These are phyloP conservation scores for Ceriops zippeliana DNA, from an alignment of 345 rosid species.

Conservation along the genomic window DNA sequence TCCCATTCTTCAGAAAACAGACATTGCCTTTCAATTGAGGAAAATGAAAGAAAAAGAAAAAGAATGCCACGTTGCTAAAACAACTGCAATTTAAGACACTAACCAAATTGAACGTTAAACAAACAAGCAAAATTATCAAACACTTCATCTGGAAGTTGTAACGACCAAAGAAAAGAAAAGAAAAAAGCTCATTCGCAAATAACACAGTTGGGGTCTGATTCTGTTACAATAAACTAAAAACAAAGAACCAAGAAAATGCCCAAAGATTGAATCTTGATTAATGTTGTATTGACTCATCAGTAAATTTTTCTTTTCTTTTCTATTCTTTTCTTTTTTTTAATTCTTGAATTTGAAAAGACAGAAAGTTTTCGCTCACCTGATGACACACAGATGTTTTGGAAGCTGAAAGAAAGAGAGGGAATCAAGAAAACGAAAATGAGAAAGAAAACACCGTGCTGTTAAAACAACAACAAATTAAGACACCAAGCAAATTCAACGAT, in stretches of 20 bases:
- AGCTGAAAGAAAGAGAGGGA: too few relatives aligned
- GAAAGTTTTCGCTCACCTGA: too few relatives aligned
- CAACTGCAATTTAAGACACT: background rate
- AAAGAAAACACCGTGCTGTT: background rate
- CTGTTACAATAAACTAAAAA: background rate
- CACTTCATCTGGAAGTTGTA: background rate
- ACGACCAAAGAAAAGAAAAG: background rate
- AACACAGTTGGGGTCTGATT: background rate
- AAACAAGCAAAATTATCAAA: background rate
- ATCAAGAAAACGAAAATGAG: background rate
- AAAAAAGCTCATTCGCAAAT: background rate
- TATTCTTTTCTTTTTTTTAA: too few relatives aligned
- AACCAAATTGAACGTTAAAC: background rate
- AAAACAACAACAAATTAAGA: background rate
- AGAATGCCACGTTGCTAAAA: background rate
- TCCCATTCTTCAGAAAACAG: slow-evolving; percentile 35
- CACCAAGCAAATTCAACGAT: background rate
- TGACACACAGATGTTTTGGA: too few relatives aligned
- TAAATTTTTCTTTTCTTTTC: too few relatives aligned
- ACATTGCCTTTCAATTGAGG: background rate
- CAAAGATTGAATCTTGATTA: background rate
- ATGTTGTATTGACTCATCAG: too few relatives aligned
- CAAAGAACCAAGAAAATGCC: background rate
- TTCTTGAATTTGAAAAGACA: too few relatives aligned
- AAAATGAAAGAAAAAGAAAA: background rate